phyloP scores from a whole-genome alignment of 2,329 filamentous ascomycete species.

The Endoconidiophora laricicola region DNA sequence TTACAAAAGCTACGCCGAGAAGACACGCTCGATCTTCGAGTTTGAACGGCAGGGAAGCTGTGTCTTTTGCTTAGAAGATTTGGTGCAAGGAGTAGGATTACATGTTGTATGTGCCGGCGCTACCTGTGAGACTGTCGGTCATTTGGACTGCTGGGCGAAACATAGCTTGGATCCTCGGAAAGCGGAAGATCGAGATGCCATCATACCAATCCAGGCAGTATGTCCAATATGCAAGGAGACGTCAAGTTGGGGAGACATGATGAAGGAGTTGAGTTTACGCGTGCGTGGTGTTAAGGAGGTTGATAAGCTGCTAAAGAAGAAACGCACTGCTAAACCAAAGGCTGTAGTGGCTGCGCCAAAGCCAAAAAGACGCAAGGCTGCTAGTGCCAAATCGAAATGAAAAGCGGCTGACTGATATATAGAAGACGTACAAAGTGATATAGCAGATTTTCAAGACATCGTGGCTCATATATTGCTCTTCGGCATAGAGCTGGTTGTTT shows the following conservation, averaged over 20 bases:
- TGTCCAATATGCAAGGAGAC: conserved; percentile 54
- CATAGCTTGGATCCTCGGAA: conserved; percentile 28
- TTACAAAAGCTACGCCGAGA: conserved; percentile 36
- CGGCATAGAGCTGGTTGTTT: too few species aligned
- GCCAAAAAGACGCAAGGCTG: background rate
- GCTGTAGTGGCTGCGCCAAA: background rate
- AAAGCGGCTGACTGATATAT: background rate
- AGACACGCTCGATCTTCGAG: conserved; percentile 34
- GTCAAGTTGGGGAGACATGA: conserved; percentile 58
- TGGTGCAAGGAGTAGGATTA: conserved; percentile 33
- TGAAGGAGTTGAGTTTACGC: conserved; percentile 67
- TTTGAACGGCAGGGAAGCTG: conserved; percentile 42
- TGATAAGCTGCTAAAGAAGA: conserved; percentile 47
- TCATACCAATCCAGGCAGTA: conserved; percentile 50
- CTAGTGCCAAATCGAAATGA: background rate
- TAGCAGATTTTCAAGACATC: background rate
- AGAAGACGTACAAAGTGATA: background rate
- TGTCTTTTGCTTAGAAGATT: conserved; percentile 30
- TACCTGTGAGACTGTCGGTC: conserved; percentile 39
- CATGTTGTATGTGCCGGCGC: conserved; percentile 39
- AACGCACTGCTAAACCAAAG: conserved; percentile 18
- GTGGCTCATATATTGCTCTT: too few species aligned
- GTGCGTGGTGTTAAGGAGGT: conserved; percentile 54
- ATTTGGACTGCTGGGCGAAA: conserved; percentile 42
- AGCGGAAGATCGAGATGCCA: conserved; percentile 19